Conservation (phyloP, 208 protist genomes). For the Histomonas meleagridis region DNA sequence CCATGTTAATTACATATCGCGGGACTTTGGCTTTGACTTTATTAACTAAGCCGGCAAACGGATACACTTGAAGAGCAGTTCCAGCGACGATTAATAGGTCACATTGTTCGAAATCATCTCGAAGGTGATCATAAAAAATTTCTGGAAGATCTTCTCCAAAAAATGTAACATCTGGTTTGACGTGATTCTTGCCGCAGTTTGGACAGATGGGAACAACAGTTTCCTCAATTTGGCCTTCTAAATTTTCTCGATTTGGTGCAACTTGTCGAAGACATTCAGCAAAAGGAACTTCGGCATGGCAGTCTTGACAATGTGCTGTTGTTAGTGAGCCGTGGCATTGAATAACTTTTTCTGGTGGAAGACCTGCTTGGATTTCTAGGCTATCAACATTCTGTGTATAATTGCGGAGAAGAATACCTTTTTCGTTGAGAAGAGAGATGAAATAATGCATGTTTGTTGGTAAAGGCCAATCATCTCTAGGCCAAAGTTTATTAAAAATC, state of each 20-base stretch:
- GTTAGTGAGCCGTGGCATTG: background rate
- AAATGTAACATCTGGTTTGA: constrained; percentile 20
- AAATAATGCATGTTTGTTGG: constrained; percentile 3
- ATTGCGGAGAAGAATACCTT: background rate
- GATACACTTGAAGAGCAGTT: constrained; percentile 10
- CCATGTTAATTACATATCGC: background rate
- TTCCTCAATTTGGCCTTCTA: background rate
- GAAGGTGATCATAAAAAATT: background rate
- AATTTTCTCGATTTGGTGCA: background rate
- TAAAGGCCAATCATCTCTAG: background rate
- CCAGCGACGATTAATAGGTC: background rate
- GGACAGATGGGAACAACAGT: background rate
- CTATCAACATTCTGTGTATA: constrained; percentile 35
- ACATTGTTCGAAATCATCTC: background rate
- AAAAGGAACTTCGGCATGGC: background rate
- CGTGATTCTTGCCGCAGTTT: background rate
- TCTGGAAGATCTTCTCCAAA: background rate
- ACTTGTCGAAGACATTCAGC: background rate
- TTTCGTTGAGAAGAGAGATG: background rate
- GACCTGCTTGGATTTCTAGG: background rate
- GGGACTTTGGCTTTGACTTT: background rate
- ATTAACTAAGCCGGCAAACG: background rate
- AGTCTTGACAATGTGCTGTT: background rate
- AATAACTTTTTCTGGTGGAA: background rate
- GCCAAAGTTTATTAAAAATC: constrained; percentile 12